Evolutionary conservation across 164 flowering plant genomes (phyloP).

Genomic region (Cinnamomum chago): DNA sequence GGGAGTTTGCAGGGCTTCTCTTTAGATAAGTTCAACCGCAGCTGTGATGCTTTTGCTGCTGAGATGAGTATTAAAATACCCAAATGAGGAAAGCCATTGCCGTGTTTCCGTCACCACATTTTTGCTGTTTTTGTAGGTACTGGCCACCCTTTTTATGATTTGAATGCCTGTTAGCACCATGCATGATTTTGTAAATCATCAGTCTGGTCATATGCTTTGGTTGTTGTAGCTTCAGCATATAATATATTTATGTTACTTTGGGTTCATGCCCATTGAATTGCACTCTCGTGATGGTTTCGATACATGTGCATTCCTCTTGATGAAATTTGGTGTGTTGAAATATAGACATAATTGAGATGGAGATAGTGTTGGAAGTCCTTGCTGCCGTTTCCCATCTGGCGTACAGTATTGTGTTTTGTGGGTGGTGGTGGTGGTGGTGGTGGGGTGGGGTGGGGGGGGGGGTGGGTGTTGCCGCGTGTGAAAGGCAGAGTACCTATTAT

Average conservation of each 20-base stretch:
- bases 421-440: no score
- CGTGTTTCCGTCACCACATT: no score
- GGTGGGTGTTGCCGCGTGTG: no score
- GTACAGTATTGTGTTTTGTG: no score
- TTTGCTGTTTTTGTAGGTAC: neutral
- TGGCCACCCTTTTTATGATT: neutral
- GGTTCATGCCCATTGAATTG: neutral
- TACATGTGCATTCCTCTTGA: neutral
- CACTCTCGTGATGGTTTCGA: neutral
- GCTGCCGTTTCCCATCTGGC: neutral
- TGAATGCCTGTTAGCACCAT: neutral
- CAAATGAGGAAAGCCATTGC: slow-evolving; percentile 22
- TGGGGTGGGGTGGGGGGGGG: rapidly evolving
- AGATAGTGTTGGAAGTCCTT: neutral
- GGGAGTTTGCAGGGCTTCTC: slow-evolving; percentile 72
- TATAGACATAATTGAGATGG: neutral
- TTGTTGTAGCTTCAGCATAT: neutral
- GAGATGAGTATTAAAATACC: slow-evolving; percentile 28
- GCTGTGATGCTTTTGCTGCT: slow-evolving; percentile 34
- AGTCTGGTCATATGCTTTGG: neutral
- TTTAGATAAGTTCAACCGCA: slow-evolving; percentile 46
- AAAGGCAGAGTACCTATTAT: no score
- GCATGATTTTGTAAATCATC: neutral
- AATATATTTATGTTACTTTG: neutral
- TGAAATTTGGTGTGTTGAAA: neutral